Evolutionary conservation across 768 basidiomycete species (phyloP), one percentile per base, ranked within the genome.

Genomic region (Myochromella boudieri): DNA sequence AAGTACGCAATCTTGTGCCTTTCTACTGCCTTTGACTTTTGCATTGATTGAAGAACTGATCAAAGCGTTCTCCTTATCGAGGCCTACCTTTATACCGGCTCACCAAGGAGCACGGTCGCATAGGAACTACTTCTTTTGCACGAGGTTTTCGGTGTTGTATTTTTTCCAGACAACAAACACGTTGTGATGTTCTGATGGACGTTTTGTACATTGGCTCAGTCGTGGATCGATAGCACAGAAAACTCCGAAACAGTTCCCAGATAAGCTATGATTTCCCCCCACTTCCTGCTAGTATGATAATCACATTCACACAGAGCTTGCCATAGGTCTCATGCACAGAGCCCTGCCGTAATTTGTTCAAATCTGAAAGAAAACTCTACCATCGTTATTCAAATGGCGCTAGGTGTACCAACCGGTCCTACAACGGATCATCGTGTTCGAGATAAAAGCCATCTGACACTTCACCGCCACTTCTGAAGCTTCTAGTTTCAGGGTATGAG

Each of bases 71-170:
- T n/a, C n/a, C n/a, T n/a, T n/a, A n/a, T n/a, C n/a, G n/a, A n/a
- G n/a, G n/a, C n/a, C n/a, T n/a, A n/a, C n/a, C n/a, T n/a, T n/a
- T n/a, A n/a, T n/a, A n/a, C n/a, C n/a, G n/a, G n/a, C n/a, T n/a
- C n/a, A n/a, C n/a, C n/a, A n/a, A n/a, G n/a, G n/a, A n/a, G n/a
- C n/a, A n/a, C n/a, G n/a, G n/a, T n/a, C n/a, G n/a, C n/a, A n/a
- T n/a, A n/a, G n/a, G n/a, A n/a, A n/a, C n/a, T n/a, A 21, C 22
- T 48, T 46, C 38, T 31, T 15, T 14, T 15, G 22, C 15, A 46
- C 55, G 45, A 56, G 55, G 55, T 46, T 21, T 43, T 42, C 22
- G 46, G 37, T 40, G 32, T 28, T 22, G 25, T 14, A 46, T 41
- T 52, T 46, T 46, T 17, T 24, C 37, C 25, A 42, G 42, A 46